Percentiles rank a stretch among this genome's conserved stretches.
Conservation (phyloP, 352 stramenopile genomes). For the Globisporangium megalacanthum region DNA sequence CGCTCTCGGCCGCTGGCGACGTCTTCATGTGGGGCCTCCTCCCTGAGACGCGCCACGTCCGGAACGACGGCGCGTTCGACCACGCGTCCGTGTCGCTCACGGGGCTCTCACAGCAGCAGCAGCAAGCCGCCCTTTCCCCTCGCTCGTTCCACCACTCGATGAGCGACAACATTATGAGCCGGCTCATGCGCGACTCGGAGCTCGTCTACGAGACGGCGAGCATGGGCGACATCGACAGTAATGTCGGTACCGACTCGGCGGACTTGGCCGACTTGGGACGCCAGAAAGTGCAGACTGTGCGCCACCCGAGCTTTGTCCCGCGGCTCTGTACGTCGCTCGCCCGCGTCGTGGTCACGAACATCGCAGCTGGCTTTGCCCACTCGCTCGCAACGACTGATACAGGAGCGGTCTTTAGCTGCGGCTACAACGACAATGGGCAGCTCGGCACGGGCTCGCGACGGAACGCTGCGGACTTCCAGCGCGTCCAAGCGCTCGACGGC, state of each 20-base stretch:
- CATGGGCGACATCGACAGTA: constrained; percentile 13
- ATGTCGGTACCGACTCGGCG: constrained; percentile 15
- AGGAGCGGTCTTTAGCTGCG: constrained; percentile 60
- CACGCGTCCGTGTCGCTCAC: constrained; percentile 50
- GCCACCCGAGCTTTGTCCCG: constrained; percentile 44
- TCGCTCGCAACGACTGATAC: constrained; percentile 52
- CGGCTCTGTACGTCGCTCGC: constrained; percentile 32
- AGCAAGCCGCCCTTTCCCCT: constrained; percentile 15
- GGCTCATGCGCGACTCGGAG: constrained; percentile 61
- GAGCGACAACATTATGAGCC: constrained; percentile 48
- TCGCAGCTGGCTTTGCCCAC: constrained; percentile 70
- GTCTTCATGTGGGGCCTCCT: constrained; percentile 79
- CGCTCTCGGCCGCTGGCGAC: constrained; percentile 42
- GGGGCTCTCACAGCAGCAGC: constrained; percentile 30
- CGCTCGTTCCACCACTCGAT: constrained; percentile 22
- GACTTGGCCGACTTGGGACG: constrained; percentile 18
- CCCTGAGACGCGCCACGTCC: constrained; percentile 42
- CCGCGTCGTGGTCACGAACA: constrained; percentile 37
- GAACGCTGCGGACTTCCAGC: constrained; percentile 58
- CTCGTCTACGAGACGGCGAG: constrained; percentile 50
- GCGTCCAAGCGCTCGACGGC: constrained; percentile 37
- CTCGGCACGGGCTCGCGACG: constrained; percentile 57
- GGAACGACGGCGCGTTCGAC: constrained; percentile 42
- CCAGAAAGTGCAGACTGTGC: constrained; percentile 56
- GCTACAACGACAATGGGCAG: constrained; percentile 84